phyloP scores from a whole-genome alignment of 108 stramenopile species.

The Nitzschia inconspicua region DNA sequence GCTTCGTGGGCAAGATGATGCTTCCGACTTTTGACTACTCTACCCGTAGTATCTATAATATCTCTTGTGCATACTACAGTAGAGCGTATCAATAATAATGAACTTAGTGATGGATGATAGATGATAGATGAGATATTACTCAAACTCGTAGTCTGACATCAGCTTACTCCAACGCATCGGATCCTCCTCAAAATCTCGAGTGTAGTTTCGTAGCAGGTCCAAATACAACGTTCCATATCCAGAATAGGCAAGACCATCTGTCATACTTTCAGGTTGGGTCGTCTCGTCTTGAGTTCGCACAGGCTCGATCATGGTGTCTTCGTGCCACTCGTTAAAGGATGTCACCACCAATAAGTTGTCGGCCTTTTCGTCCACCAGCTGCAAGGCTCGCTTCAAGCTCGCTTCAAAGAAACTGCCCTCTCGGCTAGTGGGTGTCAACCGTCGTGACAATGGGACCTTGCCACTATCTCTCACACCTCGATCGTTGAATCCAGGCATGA shows the following conservation, averaged over 20 bases:
- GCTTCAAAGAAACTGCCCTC: constrained; percentile 26
- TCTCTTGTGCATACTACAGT: no score
- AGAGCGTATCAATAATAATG: no score
- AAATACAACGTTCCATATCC: constrained; percentile 32
- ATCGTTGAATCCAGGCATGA: constrained; percentile 33
- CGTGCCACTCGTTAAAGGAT: constrained; percentile 40
- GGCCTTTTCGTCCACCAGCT: constrained; percentile 16
- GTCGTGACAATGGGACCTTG: constrained; percentile 22
- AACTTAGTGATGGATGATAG: no score
- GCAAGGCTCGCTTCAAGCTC: background rate
- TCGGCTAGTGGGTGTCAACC: background rate
- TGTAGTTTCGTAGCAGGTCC: constrained; percentile 18
- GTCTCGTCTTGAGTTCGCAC: background rate
- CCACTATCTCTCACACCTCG: constrained; percentile 15
- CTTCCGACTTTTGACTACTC: no score
- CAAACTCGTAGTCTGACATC: no score
- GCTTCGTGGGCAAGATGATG: no score
- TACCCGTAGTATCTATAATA: no score
- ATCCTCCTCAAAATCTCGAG: no score
- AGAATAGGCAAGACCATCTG: constrained; percentile 19
- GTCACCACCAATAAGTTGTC: constrained; percentile 18
- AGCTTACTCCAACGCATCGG: no score
- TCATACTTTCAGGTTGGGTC: background rate
- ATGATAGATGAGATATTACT: no score
- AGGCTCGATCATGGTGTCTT: constrained; percentile 39